These are phyloP conservation scores for Eucalyptus brandiana DNA, from an alignment of 345 rosid species.

Conservation along the genomic window DNA sequence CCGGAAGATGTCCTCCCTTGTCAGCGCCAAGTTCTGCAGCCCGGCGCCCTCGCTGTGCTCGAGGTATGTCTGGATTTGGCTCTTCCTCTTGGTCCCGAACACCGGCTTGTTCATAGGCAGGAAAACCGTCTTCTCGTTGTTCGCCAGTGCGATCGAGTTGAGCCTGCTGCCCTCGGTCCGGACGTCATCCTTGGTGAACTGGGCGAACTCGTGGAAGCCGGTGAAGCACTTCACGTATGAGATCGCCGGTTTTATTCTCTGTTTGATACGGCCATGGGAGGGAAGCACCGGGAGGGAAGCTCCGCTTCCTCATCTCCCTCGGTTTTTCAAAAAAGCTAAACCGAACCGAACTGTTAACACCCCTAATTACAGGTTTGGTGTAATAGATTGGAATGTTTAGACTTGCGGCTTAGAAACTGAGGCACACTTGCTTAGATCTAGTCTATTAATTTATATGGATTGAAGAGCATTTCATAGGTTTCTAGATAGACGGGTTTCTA, in stretches of 20 bases:
- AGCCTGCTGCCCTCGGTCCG: conserved; percentile 77
- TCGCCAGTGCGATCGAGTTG: conserved; percentile 60
- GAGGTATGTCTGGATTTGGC: conserved; percentile 83
- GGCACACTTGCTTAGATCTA: too few species aligned
- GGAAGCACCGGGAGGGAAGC: too few species aligned
- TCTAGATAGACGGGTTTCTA: neutral
- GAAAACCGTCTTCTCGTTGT: conserved; percentile 61
- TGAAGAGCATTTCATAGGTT: neutral
- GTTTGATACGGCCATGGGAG: too few species aligned
- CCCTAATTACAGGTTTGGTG: neutral
- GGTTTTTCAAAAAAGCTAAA: too few species aligned
- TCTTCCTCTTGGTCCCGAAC: conserved; percentile 79
- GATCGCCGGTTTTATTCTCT: conserved; percentile 13
- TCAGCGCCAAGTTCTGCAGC: conserved; percentile 67
- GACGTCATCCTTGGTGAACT: conserved; percentile 82
- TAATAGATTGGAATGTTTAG: neutral
- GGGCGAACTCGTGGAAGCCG: conserved; percentile 83
- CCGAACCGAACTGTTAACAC: too few species aligned
- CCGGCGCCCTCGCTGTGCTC: conserved; percentile 90
- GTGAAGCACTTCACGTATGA: conserved; percentile 54
- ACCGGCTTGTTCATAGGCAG: conserved; percentile 89
- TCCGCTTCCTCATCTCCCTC: too few species aligned
- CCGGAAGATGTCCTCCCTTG: conserved; percentile 55
- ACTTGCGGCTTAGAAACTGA: neutral
- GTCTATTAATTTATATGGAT: too few species aligned